phyloP scores from a whole-genome alignment of 345 rosid genomes.

The Syzygium aqueum region DNA sequence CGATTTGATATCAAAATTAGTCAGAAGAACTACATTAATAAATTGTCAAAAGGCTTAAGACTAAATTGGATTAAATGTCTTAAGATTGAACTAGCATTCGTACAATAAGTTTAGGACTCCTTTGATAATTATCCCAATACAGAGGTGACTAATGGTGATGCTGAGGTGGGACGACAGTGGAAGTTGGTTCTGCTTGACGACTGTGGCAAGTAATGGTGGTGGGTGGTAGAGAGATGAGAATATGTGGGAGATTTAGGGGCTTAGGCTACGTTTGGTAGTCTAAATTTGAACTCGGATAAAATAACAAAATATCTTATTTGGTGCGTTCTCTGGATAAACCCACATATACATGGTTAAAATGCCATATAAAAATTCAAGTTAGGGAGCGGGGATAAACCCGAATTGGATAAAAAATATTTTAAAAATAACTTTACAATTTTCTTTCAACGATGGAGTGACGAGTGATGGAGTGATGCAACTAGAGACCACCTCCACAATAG shows the following conservation, averaged over 20 bases:
- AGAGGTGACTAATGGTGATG: not conserved
- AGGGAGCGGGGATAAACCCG: too few relatives aligned
- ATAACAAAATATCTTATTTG: too few relatives aligned
- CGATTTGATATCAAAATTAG: not conserved
- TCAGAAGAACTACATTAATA: not conserved
- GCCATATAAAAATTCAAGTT: too few relatives aligned
- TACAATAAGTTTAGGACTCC: not conserved
- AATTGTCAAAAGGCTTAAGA: not conserved
- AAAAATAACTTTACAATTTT: too few relatives aligned
- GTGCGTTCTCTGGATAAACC: too few relatives aligned
- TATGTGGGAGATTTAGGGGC: not conserved
- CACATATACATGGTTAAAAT: too few relatives aligned
- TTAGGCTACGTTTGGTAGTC: not conserved
- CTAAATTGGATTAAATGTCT: not conserved
- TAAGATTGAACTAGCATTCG: rapidly evolving
- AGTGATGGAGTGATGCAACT: too few relatives aligned
- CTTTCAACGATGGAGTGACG: too few relatives aligned
- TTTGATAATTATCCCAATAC: not conserved
- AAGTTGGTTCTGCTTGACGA: not conserved
- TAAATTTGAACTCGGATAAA: too few relatives aligned
- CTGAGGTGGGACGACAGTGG: not conserved
- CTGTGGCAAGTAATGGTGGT: not conserved
- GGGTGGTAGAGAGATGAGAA: not conserved
- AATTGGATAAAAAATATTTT: too few relatives aligned
- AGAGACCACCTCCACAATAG: too few relatives aligned